Evolutionary conservation across 495 filamentous ascomycete species (phyloP), one percentile per base, ranked within the genome.

Genomic region (Letharia columbiana): DNA sequence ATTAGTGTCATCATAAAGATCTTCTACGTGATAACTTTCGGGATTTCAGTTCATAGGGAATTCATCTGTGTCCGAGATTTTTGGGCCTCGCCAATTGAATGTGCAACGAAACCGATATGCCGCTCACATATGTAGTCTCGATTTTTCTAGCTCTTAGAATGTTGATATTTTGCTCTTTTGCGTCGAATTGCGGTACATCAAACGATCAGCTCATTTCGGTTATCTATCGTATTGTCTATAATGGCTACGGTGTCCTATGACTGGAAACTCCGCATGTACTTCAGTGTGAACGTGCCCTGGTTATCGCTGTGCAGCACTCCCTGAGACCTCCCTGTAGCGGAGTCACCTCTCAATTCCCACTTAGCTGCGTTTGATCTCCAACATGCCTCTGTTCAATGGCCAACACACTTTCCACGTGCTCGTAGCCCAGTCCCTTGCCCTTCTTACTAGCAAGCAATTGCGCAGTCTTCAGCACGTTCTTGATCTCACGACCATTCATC

Each of bases 401-500:
- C 58, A 84, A 69, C 18, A 83, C 80, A 23, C 71, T 79, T 62
- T 77, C 68, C 15, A 85, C 74, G 68, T 83, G 80, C 40, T 72
- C 64, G 37, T 77, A 69, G 18, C 61, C 71, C 42, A 85, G 70
- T 31, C 69, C 73, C 41, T 67, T 71, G 5, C 77, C 72, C 65
- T 75, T 72, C 65, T 70, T 70, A 13, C 61, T 71, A 10, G 79
- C 78, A 23, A 83, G 70, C 40, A 81, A 58, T 33, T 77, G 73
- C 28, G 82, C 83, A 5, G 79, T 86, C 72, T 86, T 86, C 33
- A 88, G 75, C 4, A 83, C 77, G 70, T 87, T 89, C 73, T 86
- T 86, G 67, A 88, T 89, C 74, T 88, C 81, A 54, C 84, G 71
- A 1, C 86, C 85, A 69, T 88, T 88, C 73, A 88, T 72, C 62